Percentiles rank a stretch among this genome's conserved stretches.
Evolutionary conservation across 495 filamentous ascomycete species (phyloP).

Genomic region (Podospora bellae-mahoneyi): DNA sequence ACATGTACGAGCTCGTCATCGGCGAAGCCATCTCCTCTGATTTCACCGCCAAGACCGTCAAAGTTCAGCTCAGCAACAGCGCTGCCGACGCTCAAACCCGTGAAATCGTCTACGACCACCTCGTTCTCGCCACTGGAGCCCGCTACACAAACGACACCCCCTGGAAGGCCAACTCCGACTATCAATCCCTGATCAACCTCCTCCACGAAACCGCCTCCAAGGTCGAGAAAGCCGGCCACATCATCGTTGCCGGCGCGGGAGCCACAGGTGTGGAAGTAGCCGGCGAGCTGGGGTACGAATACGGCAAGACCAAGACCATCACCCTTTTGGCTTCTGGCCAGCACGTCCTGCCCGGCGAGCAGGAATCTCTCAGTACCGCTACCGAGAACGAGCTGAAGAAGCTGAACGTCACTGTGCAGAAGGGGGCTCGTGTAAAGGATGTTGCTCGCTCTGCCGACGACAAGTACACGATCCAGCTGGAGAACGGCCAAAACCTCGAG

Average conservation of each 20-base stretch:
- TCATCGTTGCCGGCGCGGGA: constrained; percentile 45
- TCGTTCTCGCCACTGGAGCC: constrained; percentile 88
- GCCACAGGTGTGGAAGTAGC: constrained; percentile 43
- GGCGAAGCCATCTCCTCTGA: constrained; percentile 39
- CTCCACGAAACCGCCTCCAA: constrained; percentile 30
- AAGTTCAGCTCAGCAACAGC: constrained; percentile 26
- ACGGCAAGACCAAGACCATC: constrained; percentile 47
- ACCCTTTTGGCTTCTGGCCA: constrained; percentile 43
- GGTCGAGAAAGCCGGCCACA: constrained; percentile 38
- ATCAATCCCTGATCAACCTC: constrained; percentile 33
- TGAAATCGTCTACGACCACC: constrained; percentile 65
- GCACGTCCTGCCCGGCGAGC: constrained; percentile 37
- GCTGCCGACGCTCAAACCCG: constrained; percentile 19
- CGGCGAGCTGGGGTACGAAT: constrained; percentile 46
- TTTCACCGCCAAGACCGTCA: constrained; percentile 57
- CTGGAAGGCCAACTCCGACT: constrained; percentile 43
- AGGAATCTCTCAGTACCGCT: constrained; percentile 32
- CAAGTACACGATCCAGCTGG: constrained; percentile 31
- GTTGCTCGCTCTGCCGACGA: constrained; percentile 28
- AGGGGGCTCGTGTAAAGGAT: constrained; percentile 35
- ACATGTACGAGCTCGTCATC: constrained; percentile 41
- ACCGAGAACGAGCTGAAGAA: constrained; percentile 45
- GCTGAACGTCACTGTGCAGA: constrained; percentile 49
- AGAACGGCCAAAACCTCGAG: constrained; percentile 38
- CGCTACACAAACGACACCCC: constrained; percentile 56